phyloP scores from a whole-genome alignment of 139 green algal species.

The Marvania coccoides region DNA sequence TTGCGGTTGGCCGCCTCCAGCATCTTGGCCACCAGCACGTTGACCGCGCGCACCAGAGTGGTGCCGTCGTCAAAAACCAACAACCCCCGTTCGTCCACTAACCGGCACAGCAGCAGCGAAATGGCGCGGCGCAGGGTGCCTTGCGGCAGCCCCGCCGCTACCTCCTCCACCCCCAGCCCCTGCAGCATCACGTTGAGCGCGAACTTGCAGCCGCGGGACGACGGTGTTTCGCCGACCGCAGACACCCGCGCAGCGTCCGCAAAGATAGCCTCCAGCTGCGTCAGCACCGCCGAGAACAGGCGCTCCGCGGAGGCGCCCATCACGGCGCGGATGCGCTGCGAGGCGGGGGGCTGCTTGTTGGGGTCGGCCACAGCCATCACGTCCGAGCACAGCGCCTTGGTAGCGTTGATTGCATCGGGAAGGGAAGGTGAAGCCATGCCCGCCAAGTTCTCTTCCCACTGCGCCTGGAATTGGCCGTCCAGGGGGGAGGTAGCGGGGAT shows the following conservation, averaged over 20 bases:
- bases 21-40: conserved; percentile 91
- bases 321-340: conserved; percentile 20
- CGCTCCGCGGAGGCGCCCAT: conserved; percentile 12
- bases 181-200: conserved; percentile 90
- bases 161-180: conserved; percentile 26
- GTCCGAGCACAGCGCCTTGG: conserved; percentile 79
- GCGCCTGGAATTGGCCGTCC: conserved; percentile 13
- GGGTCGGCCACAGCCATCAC: not conserved
- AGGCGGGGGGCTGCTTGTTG: not conserved
- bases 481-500: not conserved
- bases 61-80: conserved; percentile 37
- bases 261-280: conserved; percentile 24
- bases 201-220: conserved; percentile 75
- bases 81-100: conserved; percentile 56
- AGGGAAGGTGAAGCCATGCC: conserved; percentile 12
- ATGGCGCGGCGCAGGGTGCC: conserved; percentile 34
- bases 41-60: conserved; percentile 73
- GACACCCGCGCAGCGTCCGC: conserved; percentile 3
- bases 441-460: conserved; percentile 3
- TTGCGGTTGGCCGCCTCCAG: conserved; percentile 76
- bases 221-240: conserved; percentile 2
- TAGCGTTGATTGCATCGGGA: conserved; percentile 54
- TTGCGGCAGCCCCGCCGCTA: conserved; percentile 14
- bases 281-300: conserved; percentile 15
- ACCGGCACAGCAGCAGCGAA: conserved; percentile 44